Evolutionary conservation across 2,329 filamentous ascomycete species (phyloP).

Genomic region (Westerdykella ornata): DNA sequence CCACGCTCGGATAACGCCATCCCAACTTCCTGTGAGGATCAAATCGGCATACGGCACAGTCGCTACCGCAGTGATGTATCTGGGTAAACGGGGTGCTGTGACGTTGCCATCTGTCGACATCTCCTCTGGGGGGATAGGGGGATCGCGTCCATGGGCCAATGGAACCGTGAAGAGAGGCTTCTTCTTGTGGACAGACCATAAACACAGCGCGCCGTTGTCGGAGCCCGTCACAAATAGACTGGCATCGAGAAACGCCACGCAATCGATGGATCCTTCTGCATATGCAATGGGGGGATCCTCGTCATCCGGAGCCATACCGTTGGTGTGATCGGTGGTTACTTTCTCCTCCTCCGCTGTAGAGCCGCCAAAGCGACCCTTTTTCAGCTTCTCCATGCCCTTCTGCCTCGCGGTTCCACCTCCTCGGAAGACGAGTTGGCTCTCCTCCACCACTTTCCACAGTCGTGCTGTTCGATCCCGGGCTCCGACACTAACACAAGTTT

Average conservation of each 20-base stretch:
- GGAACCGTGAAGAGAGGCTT: constrained; percentile 78
- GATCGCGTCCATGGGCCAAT: constrained; percentile 79
- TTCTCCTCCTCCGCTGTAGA: constrained; percentile 31
- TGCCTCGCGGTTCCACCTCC: constrained; percentile 57
- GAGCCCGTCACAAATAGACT: constrained; percentile 87
- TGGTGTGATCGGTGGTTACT: constrained; percentile 42
- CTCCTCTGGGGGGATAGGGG: constrained; percentile 58
- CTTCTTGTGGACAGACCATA: constrained; percentile 92
- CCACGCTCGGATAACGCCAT: constrained; percentile 82
- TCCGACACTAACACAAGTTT: constrained; percentile 86
- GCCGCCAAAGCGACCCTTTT: constrained; percentile 31
- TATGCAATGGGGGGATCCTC: constrained; percentile 42
- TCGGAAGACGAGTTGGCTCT: constrained; percentile 90
- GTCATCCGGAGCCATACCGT: constrained; percentile 21
- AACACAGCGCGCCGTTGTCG: constrained; percentile 77
- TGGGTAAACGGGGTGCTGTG: constrained; percentile 59
- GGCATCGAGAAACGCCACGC: constrained; percentile 82
- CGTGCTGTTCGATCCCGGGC: constrained; percentile 85
- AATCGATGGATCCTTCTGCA: constrained; percentile 80
- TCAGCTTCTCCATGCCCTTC: constrained; percentile 35
- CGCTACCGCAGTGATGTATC: constrained; percentile 84
- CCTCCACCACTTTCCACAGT: constrained; percentile 93
- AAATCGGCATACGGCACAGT: constrained; percentile 86
- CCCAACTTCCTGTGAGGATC: constrained; percentile 89
- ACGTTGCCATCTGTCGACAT: constrained; percentile 60